Conservation (phyloP, 1,284 basidiomycete species). For the Schizopora paradoxa region DNA sequence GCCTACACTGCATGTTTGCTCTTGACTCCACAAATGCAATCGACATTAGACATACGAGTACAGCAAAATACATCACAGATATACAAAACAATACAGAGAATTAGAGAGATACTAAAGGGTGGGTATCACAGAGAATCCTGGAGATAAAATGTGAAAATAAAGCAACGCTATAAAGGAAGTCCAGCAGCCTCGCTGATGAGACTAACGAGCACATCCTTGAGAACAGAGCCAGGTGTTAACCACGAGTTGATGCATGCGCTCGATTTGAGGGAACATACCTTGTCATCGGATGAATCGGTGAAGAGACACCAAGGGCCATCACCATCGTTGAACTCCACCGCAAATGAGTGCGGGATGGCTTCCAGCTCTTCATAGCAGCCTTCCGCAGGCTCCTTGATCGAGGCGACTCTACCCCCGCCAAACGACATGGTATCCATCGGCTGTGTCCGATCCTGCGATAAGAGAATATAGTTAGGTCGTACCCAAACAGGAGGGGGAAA, state of each 20-base stretch:
- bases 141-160: constrained; percentile 2
- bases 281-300: constrained; percentile 62
- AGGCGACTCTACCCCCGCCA: constrained; percentile 36
- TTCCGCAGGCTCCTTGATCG: constrained; percentile 60
- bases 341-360: constrained; percentile 66
- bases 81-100: too few species aligned
- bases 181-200: constrained; percentile 18
- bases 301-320: constrained; percentile 53
- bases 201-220: constrained; percentile 20
- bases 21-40: too few species aligned
- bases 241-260: constrained; percentile 1
- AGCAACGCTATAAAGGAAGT: constrained; percentile 7
- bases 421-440: constrained; percentile 47
- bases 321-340: constrained; percentile 51
- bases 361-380: constrained; percentile 70
- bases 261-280: constrained; percentile 36
- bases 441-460: constrained; percentile 41
- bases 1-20: background rate
- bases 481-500: too few species aligned
- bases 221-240: too few species aligned
- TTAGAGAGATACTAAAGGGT: too few species aligned
- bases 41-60: too few species aligned
- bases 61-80: too few species aligned
- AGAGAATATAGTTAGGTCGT: background rate
- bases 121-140: too few species aligned